phyloP scores from a whole-genome alignment of 129 eudicot species.

The Chrysanthemum makinoi region DNA sequence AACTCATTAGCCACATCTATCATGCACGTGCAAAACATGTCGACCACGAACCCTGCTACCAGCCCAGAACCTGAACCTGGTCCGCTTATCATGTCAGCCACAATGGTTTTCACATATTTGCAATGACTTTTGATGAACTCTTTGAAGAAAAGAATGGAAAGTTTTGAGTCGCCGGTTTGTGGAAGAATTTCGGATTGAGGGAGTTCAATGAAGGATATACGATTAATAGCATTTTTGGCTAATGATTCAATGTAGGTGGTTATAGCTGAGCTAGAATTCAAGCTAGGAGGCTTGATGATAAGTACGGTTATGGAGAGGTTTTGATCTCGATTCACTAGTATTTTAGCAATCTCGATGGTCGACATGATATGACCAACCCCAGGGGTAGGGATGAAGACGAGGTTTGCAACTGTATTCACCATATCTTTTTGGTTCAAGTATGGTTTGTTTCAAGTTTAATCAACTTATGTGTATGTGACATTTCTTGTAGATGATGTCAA shows the following conservation, averaged over 20 bases:
- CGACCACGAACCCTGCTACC: slow-evolving; percentile 15
- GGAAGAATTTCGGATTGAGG: slow-evolving; percentile 8
- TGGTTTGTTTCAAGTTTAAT: too few relatives aligned
- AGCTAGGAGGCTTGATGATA: slow-evolving; percentile 3
- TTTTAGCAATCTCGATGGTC: slow-evolving; percentile 14
- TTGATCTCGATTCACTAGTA: slow-evolving; percentile 25
- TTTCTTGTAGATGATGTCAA: too few relatives aligned
- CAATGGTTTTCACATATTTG: slow-evolving; percentile 5
- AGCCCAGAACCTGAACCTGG: not conserved
- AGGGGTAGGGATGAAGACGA: slow-evolving; percentile 20
- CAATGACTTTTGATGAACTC: slow-evolving; percentile 1
- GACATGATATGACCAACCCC: slow-evolving; percentile 27
- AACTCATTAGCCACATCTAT: slow-evolving; percentile 27
- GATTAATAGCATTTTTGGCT: not conserved
- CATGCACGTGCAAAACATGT: slow-evolving; percentile 19
- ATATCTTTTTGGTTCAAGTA: not conserved
- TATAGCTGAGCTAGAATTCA: not conserved
- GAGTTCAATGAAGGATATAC: slow-evolving; percentile 14
- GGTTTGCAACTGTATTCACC: slow-evolving; percentile 11
- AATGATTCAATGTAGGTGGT: slow-evolving; percentile 13
- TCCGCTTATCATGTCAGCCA: not conserved
- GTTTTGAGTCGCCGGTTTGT: not conserved
- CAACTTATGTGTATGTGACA: too few relatives aligned
- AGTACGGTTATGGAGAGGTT: slow-evolving; percentile 9
- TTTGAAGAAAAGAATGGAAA: not conserved